Conservation (phyloP, 2,329 filamentous ascomycete genomes). For the Nemania sp. region DNA sequence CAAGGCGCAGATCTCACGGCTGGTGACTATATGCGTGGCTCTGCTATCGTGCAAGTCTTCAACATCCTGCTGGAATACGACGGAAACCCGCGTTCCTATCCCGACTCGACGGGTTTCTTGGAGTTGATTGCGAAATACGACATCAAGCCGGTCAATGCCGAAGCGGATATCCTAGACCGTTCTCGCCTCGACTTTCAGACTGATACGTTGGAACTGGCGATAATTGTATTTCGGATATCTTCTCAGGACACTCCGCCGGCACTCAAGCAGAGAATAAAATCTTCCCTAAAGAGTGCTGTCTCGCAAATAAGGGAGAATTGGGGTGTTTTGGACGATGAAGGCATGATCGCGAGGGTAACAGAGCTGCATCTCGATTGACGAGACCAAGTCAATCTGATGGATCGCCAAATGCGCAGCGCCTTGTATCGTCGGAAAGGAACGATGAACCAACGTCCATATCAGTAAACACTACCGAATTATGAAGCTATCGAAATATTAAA, state of each 20-base stretch:
- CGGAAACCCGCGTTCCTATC: constrained; percentile 1
- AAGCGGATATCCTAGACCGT: neutral
- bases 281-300: neutral
- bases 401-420: neutral
- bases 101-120: constrained; percentile 5
- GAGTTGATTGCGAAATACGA: constrained; percentile 15
- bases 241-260: neutral
- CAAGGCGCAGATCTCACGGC: neutral
- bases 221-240: neutral
- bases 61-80: constrained; percentile 20
- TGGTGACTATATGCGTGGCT: constrained; percentile 26
- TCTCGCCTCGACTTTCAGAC: constrained; percentile 21
- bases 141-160: neutral
- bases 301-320: constrained; percentile 9
- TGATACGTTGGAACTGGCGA: constrained; percentile 19
- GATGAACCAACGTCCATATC: no score
- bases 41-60: constrained; percentile 22
- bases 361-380: constrained; percentile 16
- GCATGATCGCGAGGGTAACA: constrained; percentile 14
- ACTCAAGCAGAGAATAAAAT: constrained; percentile 10
- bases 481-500: no score
- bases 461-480: no score
- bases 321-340: constrained; percentile 14
- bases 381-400: neutral
- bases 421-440: no score